Evolutionary conservation across 805 yeast species (phyloP), one percentile per base, ranked within the genome.

Genomic region (Vanderwaltozyma polyspora): DNA sequence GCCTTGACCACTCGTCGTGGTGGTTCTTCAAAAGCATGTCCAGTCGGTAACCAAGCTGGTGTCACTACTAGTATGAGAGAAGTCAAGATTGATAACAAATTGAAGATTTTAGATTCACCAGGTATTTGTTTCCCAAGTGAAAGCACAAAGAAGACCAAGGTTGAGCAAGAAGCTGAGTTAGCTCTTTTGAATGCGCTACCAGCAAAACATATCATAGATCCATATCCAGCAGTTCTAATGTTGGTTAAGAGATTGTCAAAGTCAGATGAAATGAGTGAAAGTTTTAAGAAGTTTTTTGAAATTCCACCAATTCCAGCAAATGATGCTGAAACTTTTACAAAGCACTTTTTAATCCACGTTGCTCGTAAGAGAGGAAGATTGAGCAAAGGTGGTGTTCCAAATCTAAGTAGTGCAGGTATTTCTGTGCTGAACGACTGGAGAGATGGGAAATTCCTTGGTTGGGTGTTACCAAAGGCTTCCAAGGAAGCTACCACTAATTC

Each of bases 41-140:
- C 98, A 12, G 93, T 82, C 22, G 98, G 98, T 33, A 93, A 93
- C 54, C 91, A 82, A 63, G 96, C 98, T 3, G 98, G 98, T 56
- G n/a, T n/a, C n/a, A n/a, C n/a, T n/a, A n/a, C n/a, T n/a, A n/a
- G n/a, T n/a, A n/a, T n/a, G n/a, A n/a, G n/a, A n/a, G n/a, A n/a
- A n/a, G n/a, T n/a, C n/a, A n/a, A n/a, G n/a, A n/a, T n/a, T n/a
- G n/a, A n/a, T n/a, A n/a, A n/a, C n/a, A n/a, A n/a, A n/a, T n/a
- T n/a, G n/a, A n/a, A n/a, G n/a, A n/a, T n/a, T n/a, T n/a, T n/a
- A n/a, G n/a, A n/a, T n/a, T n/a, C n/a, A n/a, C n/a, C n/a, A n/a
- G n/a, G n/a, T n/a, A n/a, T n/a, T n/a, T n/a, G n/a, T n/a, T n/a
- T n/a, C n/a, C n/a, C n/a, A n/a, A n/a, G n/a, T n/a, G n/a, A n/a